phyloP scores from a whole-genome alignment of 768 basidiomycete species.

The Mycena capillaripes region DNA sequence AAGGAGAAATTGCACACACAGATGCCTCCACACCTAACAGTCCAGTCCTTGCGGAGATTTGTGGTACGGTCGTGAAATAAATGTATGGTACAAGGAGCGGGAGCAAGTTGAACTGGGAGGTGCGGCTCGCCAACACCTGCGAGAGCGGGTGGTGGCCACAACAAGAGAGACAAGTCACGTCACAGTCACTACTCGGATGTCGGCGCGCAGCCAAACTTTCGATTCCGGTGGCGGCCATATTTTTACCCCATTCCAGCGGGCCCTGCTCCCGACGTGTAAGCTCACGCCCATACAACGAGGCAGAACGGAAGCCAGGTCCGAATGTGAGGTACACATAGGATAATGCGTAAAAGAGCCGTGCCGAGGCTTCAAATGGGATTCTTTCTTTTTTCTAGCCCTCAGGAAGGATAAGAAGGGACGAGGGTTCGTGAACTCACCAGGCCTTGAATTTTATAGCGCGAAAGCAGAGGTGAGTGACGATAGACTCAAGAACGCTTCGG shows the following conservation, averaged over 20 bases:
- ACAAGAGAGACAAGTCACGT: constrained; percentile 6
- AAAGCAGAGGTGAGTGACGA: too few relatives aligned
- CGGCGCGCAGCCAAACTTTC: neutral
- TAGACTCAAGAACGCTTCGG: too few relatives aligned
- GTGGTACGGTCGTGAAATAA: constrained; percentile 5
- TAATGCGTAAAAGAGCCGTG: neutral
- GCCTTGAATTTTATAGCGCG: too few relatives aligned
- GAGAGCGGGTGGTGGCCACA: constrained; percentile 8
- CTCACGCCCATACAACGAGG: constrained; percentile 2
- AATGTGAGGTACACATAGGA: neutral
- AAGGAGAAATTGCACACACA: constrained; percentile 8
- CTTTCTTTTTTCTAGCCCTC: too few relatives aligned
- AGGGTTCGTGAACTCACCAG: too few relatives aligned
- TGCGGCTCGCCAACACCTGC: constrained; percentile 22
- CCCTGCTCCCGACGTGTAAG: neutral
- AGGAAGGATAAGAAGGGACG: too few relatives aligned
- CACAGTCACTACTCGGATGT: constrained; percentile 2
- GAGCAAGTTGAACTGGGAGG: neutral
- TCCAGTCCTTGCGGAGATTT: neutral
- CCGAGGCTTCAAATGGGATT: neutral
- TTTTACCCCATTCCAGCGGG: neutral
- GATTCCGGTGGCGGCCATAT: constrained; percentile 2
- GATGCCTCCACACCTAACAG: constrained; percentile 32
- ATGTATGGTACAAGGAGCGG: constrained; percentile 28
- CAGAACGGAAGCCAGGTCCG: neutral